A percentile compares a stretch with the other conserved stretches of the same genome.
Evolutionary conservation across 306 rosid species (phyloP).

Genomic region (Trifolium fragiferum): DNA sequence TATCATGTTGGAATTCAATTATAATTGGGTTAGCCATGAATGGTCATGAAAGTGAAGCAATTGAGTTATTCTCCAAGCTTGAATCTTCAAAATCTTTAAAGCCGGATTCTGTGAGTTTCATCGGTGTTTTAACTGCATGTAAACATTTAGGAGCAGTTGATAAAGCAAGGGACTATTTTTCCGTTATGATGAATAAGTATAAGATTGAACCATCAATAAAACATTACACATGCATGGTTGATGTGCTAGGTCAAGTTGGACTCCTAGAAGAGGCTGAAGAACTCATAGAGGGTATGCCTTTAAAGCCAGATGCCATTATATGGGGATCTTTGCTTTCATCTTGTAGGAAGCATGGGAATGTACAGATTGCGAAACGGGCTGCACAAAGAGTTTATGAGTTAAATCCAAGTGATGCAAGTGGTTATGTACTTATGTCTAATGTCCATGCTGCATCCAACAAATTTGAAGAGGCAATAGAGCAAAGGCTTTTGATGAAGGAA

Average conservation of each 20-base stretch:
- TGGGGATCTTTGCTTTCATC: constrained; percentile 90
- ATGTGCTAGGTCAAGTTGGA: constrained; percentile 73
- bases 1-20: constrained; percentile 82
- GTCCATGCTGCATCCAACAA: constrained; percentile 59
- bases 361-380: constrained; percentile 66
- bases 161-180: constrained; percentile 63
- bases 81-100: constrained; percentile 52
- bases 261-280: constrained; percentile 81
- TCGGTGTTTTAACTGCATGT: constrained; percentile 84
- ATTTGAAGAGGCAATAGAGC: constrained; percentile 67
- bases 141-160: constrained; percentile 69
- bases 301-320: constrained; percentile 69
- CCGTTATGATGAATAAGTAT: constrained; percentile 55
- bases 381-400: constrained; percentile 61
- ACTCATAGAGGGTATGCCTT: constrained; percentile 60
- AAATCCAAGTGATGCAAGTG: constrained; percentile 70
- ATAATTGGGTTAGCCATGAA: constrained; percentile 79
- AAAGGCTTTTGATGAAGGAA: constrained; percentile 70
- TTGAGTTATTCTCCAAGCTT: constrained; percentile 64
- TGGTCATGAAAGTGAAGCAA: constrained; percentile 70
- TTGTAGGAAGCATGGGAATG: constrained; percentile 68
- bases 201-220: constrained; percentile 66
- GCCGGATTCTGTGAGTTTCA: constrained; percentile 73
- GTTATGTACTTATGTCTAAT: constrained; percentile 77
- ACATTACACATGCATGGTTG: constrained; percentile 86